phyloP scores from a whole-genome alignment of 768 basidiomycete genomes.

The Crepidotus variabilis region DNA sequence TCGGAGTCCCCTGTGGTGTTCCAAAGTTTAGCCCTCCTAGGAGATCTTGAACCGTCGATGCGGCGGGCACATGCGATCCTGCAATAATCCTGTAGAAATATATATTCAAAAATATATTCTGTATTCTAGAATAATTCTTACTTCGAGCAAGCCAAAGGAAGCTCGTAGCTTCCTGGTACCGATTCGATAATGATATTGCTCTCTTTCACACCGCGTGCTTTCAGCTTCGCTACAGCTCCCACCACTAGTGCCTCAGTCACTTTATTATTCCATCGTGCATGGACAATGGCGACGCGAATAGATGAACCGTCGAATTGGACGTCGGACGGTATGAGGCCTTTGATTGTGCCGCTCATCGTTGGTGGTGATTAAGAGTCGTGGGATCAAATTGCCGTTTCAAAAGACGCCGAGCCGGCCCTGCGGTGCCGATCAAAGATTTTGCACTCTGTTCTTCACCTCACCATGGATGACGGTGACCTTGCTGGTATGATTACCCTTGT shows the following conservation, averaged over 20 bases:
- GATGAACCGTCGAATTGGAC: conserved; percentile 72
- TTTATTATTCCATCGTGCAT: conserved; percentile 91
- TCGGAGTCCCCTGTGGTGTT: conserved; percentile 36
- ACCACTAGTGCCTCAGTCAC: conserved; percentile 84
- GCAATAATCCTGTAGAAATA: conserved; percentile 69
- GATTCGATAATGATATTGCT: conserved; percentile 87
- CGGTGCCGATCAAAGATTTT: not conserved
- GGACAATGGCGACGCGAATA: conserved; percentile 88
- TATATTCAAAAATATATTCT: conserved; percentile 4
- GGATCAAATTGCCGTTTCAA: conserved; percentile 25
- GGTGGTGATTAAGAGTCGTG: conserved; percentile 25
- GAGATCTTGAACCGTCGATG: conserved; percentile 76
- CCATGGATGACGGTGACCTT: conserved; percentile 46
- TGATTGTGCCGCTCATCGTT: conserved; percentile 60
- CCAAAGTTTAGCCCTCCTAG: conserved; percentile 58
- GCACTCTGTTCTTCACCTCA: conserved; percentile 1
- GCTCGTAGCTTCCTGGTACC: conserved; percentile 94
- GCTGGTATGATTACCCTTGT: conserved; percentile 38
- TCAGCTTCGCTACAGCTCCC: conserved; percentile 78
- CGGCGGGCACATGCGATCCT: conserved; percentile 79
- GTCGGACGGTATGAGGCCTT: conserved; percentile 65
- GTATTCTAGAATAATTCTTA: conserved; percentile 30
- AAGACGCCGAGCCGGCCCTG: conserved; percentile 14
- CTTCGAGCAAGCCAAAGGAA: conserved; percentile 86
- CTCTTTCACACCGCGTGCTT: conserved; percentile 82